Conservation (phyloP, 306 rosid species). For the Crotalaria pallida region DNA sequence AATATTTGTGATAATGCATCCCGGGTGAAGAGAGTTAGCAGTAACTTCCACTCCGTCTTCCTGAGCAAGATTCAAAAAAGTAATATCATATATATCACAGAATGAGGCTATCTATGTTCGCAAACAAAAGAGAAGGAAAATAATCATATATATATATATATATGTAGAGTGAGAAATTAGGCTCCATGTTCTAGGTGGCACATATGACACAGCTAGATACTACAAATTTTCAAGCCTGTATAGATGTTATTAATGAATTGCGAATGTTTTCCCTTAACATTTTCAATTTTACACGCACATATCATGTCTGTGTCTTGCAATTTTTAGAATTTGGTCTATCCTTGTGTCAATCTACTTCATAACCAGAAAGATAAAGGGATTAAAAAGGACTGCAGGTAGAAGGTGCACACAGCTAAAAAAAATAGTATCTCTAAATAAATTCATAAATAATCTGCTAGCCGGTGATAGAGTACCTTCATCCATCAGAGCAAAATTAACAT, state of each 20-base stretch:
- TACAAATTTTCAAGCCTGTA: too few species aligned
- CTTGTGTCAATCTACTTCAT: too few species aligned
- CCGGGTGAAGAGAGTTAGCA: slow-evolving; percentile 92
- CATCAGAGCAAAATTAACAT: background rate
- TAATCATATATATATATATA: background rate
- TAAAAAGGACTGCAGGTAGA: background rate
- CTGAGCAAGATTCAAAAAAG: slow-evolving; percentile 42
- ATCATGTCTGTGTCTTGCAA: too few species aligned
- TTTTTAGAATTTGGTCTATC: too few species aligned
- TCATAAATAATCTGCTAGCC: background rate
- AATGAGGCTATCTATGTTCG: background rate
- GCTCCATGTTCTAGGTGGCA: too few species aligned
- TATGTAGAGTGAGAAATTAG: too few species aligned
- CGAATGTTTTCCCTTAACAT: too few species aligned
- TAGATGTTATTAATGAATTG: too few species aligned
- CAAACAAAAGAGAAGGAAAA: background rate
- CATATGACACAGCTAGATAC: too few species aligned
- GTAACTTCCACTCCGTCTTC: slow-evolving; percentile 55
- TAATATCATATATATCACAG: slow-evolving; percentile 2
- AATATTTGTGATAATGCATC: slow-evolving; percentile 53
- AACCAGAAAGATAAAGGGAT: background rate
- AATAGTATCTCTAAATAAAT: background rate
- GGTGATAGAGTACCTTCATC: background rate
- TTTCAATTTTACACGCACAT: too few species aligned
- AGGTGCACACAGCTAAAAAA: background rate